phyloP scores from a whole-genome alignment of 75 land plant genomes.

The Sequoiadendron giganteum region DNA sequence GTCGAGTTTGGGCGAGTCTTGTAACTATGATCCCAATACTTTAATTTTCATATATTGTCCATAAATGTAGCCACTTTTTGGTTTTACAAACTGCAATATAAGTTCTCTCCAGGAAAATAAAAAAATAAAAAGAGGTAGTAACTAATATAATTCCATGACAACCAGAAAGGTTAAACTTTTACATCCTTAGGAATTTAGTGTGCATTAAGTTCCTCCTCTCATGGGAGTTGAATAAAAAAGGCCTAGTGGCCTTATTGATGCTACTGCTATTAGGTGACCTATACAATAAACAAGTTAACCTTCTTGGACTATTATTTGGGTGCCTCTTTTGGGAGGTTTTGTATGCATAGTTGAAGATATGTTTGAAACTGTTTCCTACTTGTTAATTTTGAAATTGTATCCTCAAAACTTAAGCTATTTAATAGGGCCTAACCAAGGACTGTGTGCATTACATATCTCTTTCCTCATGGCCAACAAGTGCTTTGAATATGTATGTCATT shows the following conservation, averaged over 20 bases:
- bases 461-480: not conserved
- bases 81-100: not conserved
- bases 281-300: not conserved
- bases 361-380: not conserved
- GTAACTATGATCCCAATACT: too few species aligned
- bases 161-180: not conserved
- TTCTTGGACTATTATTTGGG: not conserved
- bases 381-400: too few species aligned
- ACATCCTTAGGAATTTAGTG: not conserved
- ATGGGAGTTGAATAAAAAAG: not conserved
- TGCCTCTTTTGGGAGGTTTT: not conserved
- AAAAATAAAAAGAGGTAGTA: not conserved
- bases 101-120: not conserved
- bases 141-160: not conserved
- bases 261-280: not conserved
- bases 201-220: not conserved
- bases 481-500: not conserved
- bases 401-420: not conserved
- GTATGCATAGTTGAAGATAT: not conserved
- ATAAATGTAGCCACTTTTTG: not conserved
- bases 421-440: not conserved
- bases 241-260: not conserved
- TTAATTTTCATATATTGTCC: not conserved
- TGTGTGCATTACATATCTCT: not conserved
- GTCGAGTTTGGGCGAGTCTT: too few species aligned